Evolutionary conservation across 257 asterid species (phyloP).

Genomic region (Solanum arcanum): DNA sequence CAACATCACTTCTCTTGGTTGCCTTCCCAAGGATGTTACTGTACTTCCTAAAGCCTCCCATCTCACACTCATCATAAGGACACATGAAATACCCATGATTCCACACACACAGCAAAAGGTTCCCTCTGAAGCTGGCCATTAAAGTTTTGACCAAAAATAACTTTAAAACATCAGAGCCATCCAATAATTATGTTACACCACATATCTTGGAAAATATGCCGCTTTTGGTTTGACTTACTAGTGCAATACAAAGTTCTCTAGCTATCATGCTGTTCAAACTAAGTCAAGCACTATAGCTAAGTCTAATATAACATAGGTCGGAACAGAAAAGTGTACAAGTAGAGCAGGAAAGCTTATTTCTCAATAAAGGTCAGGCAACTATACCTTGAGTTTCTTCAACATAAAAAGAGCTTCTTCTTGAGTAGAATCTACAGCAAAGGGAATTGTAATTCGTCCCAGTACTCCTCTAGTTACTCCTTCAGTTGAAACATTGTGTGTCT

Average conservation of each 20-base stretch:
- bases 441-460: conserved; percentile 39
- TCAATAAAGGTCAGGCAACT: neutral
- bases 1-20: neutral
- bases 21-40: neutral
- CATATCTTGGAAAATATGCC: neutral
- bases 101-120: neutral
- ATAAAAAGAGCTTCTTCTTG: conserved; percentile 68
- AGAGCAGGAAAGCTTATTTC: neutral
- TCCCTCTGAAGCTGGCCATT: neutral
- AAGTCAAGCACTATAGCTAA: neutral
- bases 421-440: conserved; percentile 59
- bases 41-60: neutral
- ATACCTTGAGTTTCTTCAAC: conserved; percentile 79
- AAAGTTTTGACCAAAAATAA: neutral
- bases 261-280: neutral
- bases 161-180: neutral
- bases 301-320: neutral
- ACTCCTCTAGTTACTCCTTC: conserved; percentile 26
- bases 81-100: neutral
- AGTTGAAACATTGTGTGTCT: conserved; percentile 1
- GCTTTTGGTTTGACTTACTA: neutral
- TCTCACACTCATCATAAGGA: neutral
- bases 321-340: neutral
- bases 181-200: neutral
- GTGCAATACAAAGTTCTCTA: neutral